phyloP scores from a whole-genome alignment of 1,139 yeast genomes.

The Debaryomycetaceae sp. region DNA sequence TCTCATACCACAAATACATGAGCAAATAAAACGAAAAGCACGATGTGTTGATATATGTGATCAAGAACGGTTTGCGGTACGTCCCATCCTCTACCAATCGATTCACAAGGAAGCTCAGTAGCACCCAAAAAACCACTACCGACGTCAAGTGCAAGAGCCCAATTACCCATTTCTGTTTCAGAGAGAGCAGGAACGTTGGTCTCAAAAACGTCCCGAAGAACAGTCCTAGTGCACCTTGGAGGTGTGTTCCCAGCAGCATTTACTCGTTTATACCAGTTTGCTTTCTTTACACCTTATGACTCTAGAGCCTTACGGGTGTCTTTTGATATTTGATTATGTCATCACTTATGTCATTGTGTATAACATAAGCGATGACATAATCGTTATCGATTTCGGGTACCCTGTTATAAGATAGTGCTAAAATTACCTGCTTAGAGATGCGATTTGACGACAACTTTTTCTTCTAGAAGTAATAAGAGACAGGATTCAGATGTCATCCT shows the following conservation, averaged over 20 bases:
- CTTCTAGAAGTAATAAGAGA: too few species aligned
- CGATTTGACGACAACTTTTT: too few species aligned
- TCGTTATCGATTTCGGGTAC: not conserved
- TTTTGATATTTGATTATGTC: too few species aligned
- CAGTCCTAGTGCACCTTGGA: not conserved
- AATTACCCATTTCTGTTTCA: constrained; percentile 59
- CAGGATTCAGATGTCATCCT: constrained; percentile 1
- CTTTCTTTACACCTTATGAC: too few species aligned
- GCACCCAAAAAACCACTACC: constrained; percentile 85
- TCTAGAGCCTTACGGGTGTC: too few species aligned
- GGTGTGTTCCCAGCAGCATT: not conserved
- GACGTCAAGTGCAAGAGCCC: constrained; percentile 71
- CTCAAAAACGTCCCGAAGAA: not conserved
- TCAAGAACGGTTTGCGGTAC: constrained; percentile 88
- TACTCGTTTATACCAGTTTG: too few species aligned
- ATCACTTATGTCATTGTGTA: too few species aligned
- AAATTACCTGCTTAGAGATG: too few species aligned
- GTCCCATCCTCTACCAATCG: constrained; percentile 63
- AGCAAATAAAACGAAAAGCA: constrained; percentile 74
- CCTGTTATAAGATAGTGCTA: too few species aligned
- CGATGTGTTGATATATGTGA: constrained; percentile 87
- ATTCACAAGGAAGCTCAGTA: constrained; percentile 77
- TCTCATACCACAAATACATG: constrained; percentile 48
- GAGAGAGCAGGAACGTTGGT: constrained; percentile 10
- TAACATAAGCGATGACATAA: not conserved